Evolutionary conservation across 2,329 filamentous ascomycete species (phyloP).

Genomic region (Anisogramma anomala): DNA sequence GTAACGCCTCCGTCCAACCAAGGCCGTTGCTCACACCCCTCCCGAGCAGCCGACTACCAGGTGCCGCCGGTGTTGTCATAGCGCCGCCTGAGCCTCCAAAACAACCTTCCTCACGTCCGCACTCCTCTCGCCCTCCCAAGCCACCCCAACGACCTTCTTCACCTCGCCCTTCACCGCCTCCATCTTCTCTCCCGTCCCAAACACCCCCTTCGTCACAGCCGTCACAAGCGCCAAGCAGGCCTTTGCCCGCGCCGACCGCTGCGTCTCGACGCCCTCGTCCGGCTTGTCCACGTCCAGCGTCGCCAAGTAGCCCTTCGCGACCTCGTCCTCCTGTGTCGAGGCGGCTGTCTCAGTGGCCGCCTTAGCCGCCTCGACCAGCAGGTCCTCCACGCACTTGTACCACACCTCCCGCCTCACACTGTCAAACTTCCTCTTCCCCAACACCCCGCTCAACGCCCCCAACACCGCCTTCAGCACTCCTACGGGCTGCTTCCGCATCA

Average conservation of each 20-base stretch:
- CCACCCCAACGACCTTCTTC: constrained; percentile 34
- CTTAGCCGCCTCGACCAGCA: constrained; percentile 32
- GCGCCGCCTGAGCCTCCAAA: constrained; percentile 15
- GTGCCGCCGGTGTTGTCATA: no score
- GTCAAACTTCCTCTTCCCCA: constrained; percentile 28
- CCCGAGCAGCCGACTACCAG: no score
- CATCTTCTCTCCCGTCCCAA: constrained; percentile 23
- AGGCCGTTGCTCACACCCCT: no score
- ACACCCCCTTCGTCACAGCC: constrained; percentile 31
- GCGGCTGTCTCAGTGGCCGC: constrained; percentile 14
- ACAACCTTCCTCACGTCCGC: constrained; percentile 23
- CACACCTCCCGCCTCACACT: constrained; percentile 38
- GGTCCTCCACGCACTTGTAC: constrained; percentile 37
- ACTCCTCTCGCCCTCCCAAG: constrained; percentile 21
- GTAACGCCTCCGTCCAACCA: no score
- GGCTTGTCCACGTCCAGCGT: constrained; percentile 36
- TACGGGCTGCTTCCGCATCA: constrained; percentile 27
- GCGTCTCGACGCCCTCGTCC: constrained; percentile 39
- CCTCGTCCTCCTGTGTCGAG: constrained; percentile 13
- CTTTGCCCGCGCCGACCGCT: constrained; percentile 36
- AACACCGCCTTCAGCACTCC: constrained; percentile 30
- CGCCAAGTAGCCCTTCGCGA: constrained; percentile 29
- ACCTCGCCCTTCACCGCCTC: constrained; percentile 18
- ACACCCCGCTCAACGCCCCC: constrained; percentile 29
- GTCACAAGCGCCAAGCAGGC: constrained; percentile 32